Evolutionary conservation across 768 basidiomycete genomes (phyloP).

Genomic region (Hygrophoropsis aurantiaca): DNA sequence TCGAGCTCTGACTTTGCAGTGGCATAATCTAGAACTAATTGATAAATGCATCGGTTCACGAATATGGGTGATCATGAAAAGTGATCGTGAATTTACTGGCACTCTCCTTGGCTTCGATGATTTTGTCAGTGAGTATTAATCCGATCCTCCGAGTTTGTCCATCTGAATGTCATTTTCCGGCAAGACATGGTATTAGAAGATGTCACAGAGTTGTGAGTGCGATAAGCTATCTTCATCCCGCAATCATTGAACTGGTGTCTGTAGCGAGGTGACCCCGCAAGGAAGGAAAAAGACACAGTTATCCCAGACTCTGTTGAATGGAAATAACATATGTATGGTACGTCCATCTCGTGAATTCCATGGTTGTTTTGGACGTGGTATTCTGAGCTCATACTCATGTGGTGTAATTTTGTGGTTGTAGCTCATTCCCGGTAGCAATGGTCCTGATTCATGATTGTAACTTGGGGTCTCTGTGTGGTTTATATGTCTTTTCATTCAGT

Average conservation of each 20-base stretch:
- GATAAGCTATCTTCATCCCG: no score
- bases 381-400: no score
- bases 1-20: not conserved
- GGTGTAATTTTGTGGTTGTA: conserved; percentile 17
- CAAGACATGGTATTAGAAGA: conserved; percentile 94
- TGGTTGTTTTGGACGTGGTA: not conserved
- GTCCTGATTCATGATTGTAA: conserved; percentile 45
- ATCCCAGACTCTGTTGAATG: conserved; percentile 87
- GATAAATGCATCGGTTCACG: conserved; percentile 96
- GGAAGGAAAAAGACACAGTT: conserved; percentile 80
- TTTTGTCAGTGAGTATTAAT: conserved; percentile 89
- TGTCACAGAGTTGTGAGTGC: conserved; percentile 89
- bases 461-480: not conserved
- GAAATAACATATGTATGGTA: conserved; percentile 97
- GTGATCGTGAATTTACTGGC: conserved; percentile 94
- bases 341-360: conserved; percentile 21
- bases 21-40: conserved; percentile 74
- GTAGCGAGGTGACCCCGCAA: conserved; percentile 83
- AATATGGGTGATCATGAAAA: conserved; percentile 99
- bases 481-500: no score
- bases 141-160: not conserved
- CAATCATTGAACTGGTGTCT: conserved; percentile 1
- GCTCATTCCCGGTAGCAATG: conserved; percentile 72
- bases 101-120: conserved; percentile 96
- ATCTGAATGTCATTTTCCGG: not conserved